Conservation (phyloP, 805 yeast genomes). For the Candida silvatica region DNA sequence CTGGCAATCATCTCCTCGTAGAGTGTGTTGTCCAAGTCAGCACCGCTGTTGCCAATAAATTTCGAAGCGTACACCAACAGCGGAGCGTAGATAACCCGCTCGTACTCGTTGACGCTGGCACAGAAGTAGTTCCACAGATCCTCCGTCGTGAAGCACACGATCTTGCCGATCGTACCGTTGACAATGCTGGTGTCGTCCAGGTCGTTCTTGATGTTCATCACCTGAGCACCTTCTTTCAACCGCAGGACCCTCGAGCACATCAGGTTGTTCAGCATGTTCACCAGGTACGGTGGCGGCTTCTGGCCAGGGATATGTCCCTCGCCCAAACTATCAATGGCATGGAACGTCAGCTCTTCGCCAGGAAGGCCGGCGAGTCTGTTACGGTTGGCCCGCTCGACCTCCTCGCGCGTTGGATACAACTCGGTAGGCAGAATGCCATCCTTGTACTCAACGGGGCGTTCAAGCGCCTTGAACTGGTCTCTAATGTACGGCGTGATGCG, state of each 20-base stretch:
- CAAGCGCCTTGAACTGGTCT: constrained; percentile 39
- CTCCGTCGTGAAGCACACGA: constrained; percentile 41
- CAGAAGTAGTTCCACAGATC: constrained; percentile 17
- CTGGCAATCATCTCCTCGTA: constrained; percentile 9
- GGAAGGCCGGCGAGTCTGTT: constrained; percentile 39
- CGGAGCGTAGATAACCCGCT: constrained; percentile 10
- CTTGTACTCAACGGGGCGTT: constrained; percentile 46
- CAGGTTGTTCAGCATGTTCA: constrained; percentile 29
- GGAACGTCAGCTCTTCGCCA: constrained; percentile 37
- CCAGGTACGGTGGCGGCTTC: constrained; percentile 4
- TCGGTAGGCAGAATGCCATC: constrained; percentile 89
- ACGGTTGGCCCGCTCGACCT: constrained; percentile 72
- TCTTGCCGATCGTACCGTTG: constrained; percentile 85
- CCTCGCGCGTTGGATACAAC: constrained; percentile 75
- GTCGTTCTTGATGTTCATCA: constrained; percentile 79
- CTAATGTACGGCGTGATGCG: constrained; percentile 42
- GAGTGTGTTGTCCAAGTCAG: constrained; percentile 13
- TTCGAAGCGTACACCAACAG: constrained; percentile 9
- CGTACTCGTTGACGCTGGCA: constrained; percentile 19
- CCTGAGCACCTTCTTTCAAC: constrained; percentile 84
- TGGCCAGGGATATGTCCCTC: no score
- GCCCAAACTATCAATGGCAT: constrained; percentile 32
- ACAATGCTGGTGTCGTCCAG: constrained; percentile 60
- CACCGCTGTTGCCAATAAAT: constrained; percentile 8
- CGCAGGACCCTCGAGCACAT: constrained; percentile 62